These are phyloP conservation scores for Capsicum baccatum DNA, from an alignment of 257 asterid genomes.

Conservation along the genomic window DNA sequence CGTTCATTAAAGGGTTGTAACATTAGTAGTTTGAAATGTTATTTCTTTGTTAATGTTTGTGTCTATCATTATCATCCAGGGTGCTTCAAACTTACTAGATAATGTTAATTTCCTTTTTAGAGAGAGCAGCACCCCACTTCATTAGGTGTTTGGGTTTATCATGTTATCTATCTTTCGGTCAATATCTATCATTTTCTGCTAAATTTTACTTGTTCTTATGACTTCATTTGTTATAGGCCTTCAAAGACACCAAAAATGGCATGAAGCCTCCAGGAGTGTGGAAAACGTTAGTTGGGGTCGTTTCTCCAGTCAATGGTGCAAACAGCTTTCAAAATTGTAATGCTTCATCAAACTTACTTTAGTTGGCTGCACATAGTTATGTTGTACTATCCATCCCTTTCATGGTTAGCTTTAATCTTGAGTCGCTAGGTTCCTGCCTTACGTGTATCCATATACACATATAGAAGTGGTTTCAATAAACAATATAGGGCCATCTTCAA, in stretches of 20 bases:
- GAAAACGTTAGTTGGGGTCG: slow-evolving; percentile 68
- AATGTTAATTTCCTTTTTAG: background rate
- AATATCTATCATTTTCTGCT: slow-evolving; percentile 1
- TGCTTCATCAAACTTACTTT: slow-evolving; percentile 31
- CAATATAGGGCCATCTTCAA: background rate
- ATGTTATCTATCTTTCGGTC: background rate
- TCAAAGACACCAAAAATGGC: slow-evolving; percentile 61
- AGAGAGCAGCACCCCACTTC: background rate
- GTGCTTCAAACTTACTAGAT: slow-evolving; percentile 4
- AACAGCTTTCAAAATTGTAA: slow-evolving; percentile 56
- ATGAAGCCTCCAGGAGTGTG: slow-evolving; percentile 77
- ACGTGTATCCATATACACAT: background rate
- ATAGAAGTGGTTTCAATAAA: background rate
- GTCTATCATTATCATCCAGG: background rate
- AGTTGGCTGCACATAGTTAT: background rate
- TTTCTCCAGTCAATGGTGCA: slow-evolving; percentile 57
- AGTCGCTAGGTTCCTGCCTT: background rate
- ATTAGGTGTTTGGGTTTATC: slow-evolving; percentile 16
- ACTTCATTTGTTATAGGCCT: slow-evolving; percentile 55
- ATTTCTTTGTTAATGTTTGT: background rate
- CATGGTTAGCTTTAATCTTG: background rate
- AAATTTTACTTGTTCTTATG: background rate
- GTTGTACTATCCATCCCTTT: slow-evolving; percentile 1
- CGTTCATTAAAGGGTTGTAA: background rate
- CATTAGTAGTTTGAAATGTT: background rate